Evolutionary conservation across 306 rosid genomes (phyloP).

Genomic region (Quillaja saponaria): DNA sequence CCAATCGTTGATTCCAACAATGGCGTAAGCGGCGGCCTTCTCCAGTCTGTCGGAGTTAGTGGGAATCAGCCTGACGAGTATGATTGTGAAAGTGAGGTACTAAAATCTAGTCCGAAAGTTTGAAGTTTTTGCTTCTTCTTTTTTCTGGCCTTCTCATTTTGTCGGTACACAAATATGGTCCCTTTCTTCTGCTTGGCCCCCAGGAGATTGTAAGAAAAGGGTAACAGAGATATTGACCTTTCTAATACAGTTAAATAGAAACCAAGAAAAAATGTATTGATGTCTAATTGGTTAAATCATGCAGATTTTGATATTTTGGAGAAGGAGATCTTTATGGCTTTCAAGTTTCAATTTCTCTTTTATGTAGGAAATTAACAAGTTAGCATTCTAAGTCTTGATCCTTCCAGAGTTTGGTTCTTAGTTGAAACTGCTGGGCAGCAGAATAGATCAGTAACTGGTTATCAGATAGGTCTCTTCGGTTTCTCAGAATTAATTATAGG

Average conservation of each 20-base stretch:
- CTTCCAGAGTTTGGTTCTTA: conserved; percentile 13
- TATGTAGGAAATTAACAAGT: not conserved
- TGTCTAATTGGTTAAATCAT: not conserved
- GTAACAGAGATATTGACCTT: not conserved
- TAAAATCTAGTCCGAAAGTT: conserved; percentile 14
- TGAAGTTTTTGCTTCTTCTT: not conserved
- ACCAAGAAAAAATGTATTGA: no score
- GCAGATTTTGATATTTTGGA: not conserved
- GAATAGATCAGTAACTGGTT: not conserved
- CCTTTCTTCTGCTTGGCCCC: conserved; percentile 25
- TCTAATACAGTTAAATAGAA: no score
- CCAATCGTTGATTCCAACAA: conserved; percentile 42
- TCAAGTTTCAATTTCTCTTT: not conserved
- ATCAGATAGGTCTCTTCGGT: not conserved
- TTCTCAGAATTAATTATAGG: not conserved
- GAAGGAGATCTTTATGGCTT: not conserved
- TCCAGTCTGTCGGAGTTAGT: conserved; percentile 39
- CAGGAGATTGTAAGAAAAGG: conserved; percentile 8
- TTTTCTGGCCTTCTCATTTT: not conserved
- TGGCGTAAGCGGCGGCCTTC: conserved; percentile 1
- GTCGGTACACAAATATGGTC: not conserved
- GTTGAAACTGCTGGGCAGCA: not conserved
- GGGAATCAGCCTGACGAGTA: conserved; percentile 73
- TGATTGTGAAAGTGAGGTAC: conserved; percentile 90
- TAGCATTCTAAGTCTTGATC: conserved; percentile 6